Evolutionary conservation across 805 yeast genomes (phyloP), one percentile per base, ranked within the genome.

Genomic region (Cyberlindnera euphorbiiphila): DNA sequence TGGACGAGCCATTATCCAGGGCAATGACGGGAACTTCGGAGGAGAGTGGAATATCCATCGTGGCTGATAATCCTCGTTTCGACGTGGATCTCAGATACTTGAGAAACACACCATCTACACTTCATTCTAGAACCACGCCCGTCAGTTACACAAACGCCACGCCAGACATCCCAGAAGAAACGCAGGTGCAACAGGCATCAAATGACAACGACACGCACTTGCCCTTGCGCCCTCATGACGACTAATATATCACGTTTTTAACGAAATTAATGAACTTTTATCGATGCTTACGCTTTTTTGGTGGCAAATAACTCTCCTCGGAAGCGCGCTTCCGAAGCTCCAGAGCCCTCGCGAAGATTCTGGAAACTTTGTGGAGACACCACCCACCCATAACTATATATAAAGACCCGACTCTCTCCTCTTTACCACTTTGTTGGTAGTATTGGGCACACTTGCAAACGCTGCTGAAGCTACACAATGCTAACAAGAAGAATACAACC

Each of bases 31-130:
- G 32, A 26, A 13, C 37, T n/a, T 41, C 50, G 9, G 42, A 37
- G 20, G 37, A 38, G 14, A 33, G 45, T 5, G 49, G 42, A 1
- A 29, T 50, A 9, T 49, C 56, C 13, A 32, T 50, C 3, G 47
- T 51, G 9, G 56, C 50, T 6, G 50, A 46, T 11, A 49, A 52
- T 32, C 59, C 57, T 4, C 46, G 50, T 19, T 54, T 52, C 30
- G 50, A 54, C 15, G 45, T 54, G 13, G 57, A 54, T 23, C 56
- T 51, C 28, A 29, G 57, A 22, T 54, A 46, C 25, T 21, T 54
- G 11, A 41, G 59, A 35, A 47, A 46, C 39, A 53, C 58, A 0
- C 58, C 58, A 1, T 53, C 58, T 2, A 51, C 51, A 2, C 29
- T 39, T 8, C 46, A 43, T 13, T 39, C 43, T 12, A 28, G 44